phyloP scores from a whole-genome alignment of 139 green algal genomes.

The Chlorokybus atmophyticus region DNA sequence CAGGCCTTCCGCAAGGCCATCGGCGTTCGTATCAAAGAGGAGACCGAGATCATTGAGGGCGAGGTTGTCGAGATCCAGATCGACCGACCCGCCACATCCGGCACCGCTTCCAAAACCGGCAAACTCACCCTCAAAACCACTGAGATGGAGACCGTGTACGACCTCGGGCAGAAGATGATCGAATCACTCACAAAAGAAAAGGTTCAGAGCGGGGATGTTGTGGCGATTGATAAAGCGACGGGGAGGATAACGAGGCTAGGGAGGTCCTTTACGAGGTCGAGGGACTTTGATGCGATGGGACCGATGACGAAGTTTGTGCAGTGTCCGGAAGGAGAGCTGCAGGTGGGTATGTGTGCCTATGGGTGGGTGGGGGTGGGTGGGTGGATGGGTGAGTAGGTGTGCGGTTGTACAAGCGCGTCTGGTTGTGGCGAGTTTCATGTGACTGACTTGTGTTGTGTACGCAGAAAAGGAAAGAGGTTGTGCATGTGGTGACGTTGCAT shows the following conservation, averaged over 20 bases:
- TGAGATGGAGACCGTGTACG: conserved; percentile 99
- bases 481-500: conserved; percentile 91
- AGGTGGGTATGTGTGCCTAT: no score
- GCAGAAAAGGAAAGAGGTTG: conserved; percentile 93
- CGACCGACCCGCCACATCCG: conserved; percentile 35
- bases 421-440: no score
- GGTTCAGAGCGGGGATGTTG: conserved; percentile 82
- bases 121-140: conserved; percentile 98
- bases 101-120: conserved; percentile 42
- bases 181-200: conserved; percentile 74
- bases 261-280: conserved; percentile 76
- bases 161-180: conserved; percentile 70
- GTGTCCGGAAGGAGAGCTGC: conserved; percentile 93
- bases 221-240: conserved; percentile 90
- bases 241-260: conserved; percentile 79
- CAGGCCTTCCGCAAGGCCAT: conserved; percentile 97
- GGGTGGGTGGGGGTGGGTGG: no score
- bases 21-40: conserved; percentile 93
- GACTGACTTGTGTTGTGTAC: no score
- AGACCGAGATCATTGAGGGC: conserved; percentile 96
- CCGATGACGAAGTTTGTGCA: conserved; percentile 90
- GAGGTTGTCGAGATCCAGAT: conserved; percentile 99
- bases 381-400: no score
- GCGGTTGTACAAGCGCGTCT: no score
- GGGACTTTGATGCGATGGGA: conserved; percentile 96